A percentile compares a stretch with the other conserved stretches of the same genome.
phyloP scores from a whole-genome alignment of 2,329 filamentous ascomycete species.

The Xylariaceae sp. region DNA sequence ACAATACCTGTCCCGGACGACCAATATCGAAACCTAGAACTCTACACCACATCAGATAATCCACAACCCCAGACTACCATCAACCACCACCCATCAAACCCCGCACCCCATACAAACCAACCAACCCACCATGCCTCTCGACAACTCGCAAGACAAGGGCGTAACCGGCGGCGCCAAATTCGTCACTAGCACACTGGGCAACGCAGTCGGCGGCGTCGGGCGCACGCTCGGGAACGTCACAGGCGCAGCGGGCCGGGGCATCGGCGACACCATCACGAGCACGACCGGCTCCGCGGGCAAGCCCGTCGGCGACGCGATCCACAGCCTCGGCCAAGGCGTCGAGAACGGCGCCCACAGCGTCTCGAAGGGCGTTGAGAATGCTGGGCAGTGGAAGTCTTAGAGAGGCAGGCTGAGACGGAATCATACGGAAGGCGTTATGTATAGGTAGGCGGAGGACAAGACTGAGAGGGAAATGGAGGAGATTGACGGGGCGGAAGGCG shows the following conservation, averaged over 20 bases:
- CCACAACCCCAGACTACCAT: too few relatives aligned
- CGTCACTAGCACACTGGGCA: slow-evolving; percentile 32
- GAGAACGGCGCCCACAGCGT: slow-evolving; percentile 41
- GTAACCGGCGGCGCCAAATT: slow-evolving; percentile 33
- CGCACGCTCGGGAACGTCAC: slow-evolving; percentile 31
- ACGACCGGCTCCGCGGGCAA: slow-evolving; percentile 42
- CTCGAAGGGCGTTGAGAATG: slow-evolving; percentile 44
- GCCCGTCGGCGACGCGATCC: slow-evolving; percentile 45
- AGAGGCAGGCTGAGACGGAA: background rate
- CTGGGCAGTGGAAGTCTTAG: slow-evolving; percentile 19
- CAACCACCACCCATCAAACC: background rate
- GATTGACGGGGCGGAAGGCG: background rate
- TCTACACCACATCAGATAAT: too few relatives aligned
- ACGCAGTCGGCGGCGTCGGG: slow-evolving; percentile 28
- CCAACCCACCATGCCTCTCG: slow-evolving; percentile 25
- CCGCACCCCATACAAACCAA: background rate
- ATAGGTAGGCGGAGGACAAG: background rate
- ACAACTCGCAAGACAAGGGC: slow-evolving; percentile 28
- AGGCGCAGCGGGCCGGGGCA: slow-evolving; percentile 40
- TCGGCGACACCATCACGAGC: slow-evolving; percentile 43
- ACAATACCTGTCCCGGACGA: too few relatives aligned
- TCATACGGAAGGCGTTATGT: too few relatives aligned
- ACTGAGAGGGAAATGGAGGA: background rate
- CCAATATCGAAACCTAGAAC: too few relatives aligned
- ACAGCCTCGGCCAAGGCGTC: slow-evolving; percentile 39